These are phyloP conservation scores for Russula olivacea DNA, from an alignment of 768 basidiomycete genomes.

Conservation along the genomic window DNA sequence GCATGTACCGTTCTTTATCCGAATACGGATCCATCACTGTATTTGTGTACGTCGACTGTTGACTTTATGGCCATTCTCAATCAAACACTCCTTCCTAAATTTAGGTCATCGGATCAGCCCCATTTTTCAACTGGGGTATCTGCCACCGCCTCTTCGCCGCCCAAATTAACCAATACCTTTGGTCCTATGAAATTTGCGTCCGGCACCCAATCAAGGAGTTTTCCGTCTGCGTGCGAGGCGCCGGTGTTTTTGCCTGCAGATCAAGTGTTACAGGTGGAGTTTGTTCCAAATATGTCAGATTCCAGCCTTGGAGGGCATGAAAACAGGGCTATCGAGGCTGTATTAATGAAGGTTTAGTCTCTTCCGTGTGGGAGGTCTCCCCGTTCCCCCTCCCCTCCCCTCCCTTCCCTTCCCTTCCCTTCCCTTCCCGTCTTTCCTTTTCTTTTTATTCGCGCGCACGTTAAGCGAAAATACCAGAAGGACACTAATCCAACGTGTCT, in stretches of 20 bases:
- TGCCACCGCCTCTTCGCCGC: not conserved
- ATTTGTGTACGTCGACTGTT: slow-evolving; percentile 8
- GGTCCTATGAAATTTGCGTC: not conserved
- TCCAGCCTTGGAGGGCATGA: not conserved
- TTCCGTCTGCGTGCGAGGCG: not conserved
- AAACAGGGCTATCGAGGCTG: not conserved
- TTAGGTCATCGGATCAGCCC: not conserved
- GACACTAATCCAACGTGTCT: too few relatives aligned
- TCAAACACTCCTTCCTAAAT: not conserved
- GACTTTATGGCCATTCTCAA: not conserved
- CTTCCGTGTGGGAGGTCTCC: not conserved
- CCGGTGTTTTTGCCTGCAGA: slow-evolving; percentile 1
- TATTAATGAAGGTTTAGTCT: not conserved
- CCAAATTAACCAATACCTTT: not conserved
- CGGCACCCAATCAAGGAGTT: not conserved
- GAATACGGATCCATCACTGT: slow-evolving; percentile 8
- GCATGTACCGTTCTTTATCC: slow-evolving; percentile 13
- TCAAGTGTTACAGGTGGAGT: not conserved
- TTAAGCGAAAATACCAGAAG: too few relatives aligned
- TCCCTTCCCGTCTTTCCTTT: not conserved
- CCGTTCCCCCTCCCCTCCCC: not conserved
- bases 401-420: too few relatives aligned
- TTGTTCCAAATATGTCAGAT: not conserved
- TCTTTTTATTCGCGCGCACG: too few relatives aligned
- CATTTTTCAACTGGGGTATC: not conserved